Base-by-base conservation (phyloP, 73 alveolate species). In the Paramecium biaurelia region DNA sequence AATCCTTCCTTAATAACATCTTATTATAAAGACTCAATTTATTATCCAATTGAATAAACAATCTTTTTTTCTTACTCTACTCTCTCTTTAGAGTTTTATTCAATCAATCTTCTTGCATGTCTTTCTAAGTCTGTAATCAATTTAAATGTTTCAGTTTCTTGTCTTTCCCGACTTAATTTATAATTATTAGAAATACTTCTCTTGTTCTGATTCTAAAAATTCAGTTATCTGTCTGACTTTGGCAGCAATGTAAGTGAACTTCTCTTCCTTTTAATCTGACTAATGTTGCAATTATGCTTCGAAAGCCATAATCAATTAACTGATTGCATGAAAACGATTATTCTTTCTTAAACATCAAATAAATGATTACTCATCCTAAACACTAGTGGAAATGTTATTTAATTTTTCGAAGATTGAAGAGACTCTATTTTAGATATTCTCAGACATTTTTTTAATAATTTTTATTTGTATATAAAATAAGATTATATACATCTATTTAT, bases 51-150 rank as follows among this genome's bases (percentile, higher is more conserved):
- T 45, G 92, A 38, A 42, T 89, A 72, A 70, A 82, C 92, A 43
- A 89, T 76, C 85, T 89, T 89, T 53, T 89, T 89, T 53, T 89
- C 94, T 32, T 82, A 70, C 26, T 89, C 94, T 28, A 89, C 94
- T 43, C 94, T 76, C 26, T 89, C 94, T 72, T 89, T 89, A 47
- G 89, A 63, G 34, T 89, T 89, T 32, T 70, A 82, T 70, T 89
- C 94, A 89, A 89, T 76, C 70, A 89, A 82, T 32, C 94, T 76
- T 82, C 74, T 89, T 57, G 85, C 85, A 89, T 89, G 85, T 70
- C 87, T 89, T 63, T 89, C 94, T 89, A 89, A 89, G 67, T 89
- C 90, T 43, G 90, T 79, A 23, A 79, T 79, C 23, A 79, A 47
- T 41, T 79, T 79, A 47, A 79, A 79, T n/a, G 90, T 79, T 47